Percentiles rank a stretch among this genome's conserved stretches.
These are phyloP conservation scores for Cystobasidium tubakii DNA, from an alignment of 768 basidiomycete genomes.

Conservation along the genomic window DNA sequence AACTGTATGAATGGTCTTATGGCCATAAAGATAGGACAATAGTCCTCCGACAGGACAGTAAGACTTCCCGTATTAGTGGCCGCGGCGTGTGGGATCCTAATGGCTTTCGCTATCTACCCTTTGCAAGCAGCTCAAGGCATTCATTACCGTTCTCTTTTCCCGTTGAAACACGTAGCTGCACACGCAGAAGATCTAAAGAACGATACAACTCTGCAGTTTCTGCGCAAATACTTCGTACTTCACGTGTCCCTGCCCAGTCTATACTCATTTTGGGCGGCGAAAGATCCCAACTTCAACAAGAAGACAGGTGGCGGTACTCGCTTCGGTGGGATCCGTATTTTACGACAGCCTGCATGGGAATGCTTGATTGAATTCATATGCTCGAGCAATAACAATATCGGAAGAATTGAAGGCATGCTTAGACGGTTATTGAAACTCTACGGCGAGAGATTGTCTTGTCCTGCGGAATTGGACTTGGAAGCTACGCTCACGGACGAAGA, in stretches of 20 bases:
- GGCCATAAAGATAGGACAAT: constrained; percentile 76
- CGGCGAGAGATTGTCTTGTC: constrained; percentile 60
- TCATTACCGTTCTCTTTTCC: constrained; percentile 64
- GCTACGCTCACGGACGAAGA: constrained; percentile 15
- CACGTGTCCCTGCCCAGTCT: constrained; percentile 64
- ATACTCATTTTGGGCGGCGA: constrained; percentile 67
- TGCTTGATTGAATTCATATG: constrained; percentile 94
- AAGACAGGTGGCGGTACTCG: constrained; percentile 49
- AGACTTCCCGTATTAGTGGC: constrained; percentile 25
- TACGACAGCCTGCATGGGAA: constrained; percentile 94
- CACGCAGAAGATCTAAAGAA: constrained; percentile 52
- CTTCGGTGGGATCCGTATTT: constrained; percentile 73
- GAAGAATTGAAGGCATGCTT: constrained; percentile 89
- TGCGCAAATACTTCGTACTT: constrained; percentile 84
- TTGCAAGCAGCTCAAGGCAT: constrained; percentile 24
- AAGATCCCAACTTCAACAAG: constrained; percentile 68
- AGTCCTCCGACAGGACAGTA: constrained; percentile 67
- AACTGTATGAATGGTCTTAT: constrained; percentile 66
- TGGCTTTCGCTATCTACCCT: neutral
- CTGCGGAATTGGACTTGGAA: constrained; percentile 26
- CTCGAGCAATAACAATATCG: constrained; percentile 93
- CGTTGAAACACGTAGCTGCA: constrained; percentile 48
- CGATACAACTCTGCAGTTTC: constrained; percentile 65
- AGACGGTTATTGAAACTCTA: constrained; percentile 71
- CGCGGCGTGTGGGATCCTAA: neutral